Conservation (phyloP, 169 alveolate genomes). For the Ichthyophthirius multifiliis region DNA sequence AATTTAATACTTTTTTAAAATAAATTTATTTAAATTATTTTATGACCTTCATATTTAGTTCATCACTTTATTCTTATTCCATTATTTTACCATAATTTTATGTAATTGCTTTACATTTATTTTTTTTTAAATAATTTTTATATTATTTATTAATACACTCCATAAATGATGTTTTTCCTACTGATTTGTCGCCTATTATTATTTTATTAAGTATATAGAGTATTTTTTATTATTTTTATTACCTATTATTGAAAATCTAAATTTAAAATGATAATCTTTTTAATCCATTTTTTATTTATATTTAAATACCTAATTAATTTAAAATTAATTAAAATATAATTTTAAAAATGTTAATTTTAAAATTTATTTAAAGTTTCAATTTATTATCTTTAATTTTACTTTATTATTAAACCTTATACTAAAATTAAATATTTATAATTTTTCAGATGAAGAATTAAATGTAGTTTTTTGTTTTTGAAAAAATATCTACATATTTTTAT, state of each 20-base stretch:
- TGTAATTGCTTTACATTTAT: conserved; percentile 56
- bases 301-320: background rate
- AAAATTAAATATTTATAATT: no score
- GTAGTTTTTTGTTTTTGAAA: no score
- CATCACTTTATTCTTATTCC: conserved; percentile 78
- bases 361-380: no score
- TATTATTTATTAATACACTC: conserved; percentile 10
- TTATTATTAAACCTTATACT: no score
- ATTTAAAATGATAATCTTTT: conserved; percentile 78
- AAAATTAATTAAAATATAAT: background rate
- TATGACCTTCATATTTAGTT: conserved; percentile 63
- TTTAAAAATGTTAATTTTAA: no score
- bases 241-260: conserved; percentile 53
- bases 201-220: background rate
- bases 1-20: background rate
- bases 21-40: background rate
- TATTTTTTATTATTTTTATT: no score
- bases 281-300: conserved; percentile 28
- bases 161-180: conserved; percentile 76
- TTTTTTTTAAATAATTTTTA: background rate
- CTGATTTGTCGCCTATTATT: conserved; percentile 49
- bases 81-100: conserved; percentile 76
- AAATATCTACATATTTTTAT: no score
- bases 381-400: no score
- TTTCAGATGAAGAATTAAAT: no score